A percentile compares a stretch with the other conserved stretches of the same genome.
phyloP scores from a whole-genome alignment of 768 basidiomycete species.

The Suillus americanus region DNA sequence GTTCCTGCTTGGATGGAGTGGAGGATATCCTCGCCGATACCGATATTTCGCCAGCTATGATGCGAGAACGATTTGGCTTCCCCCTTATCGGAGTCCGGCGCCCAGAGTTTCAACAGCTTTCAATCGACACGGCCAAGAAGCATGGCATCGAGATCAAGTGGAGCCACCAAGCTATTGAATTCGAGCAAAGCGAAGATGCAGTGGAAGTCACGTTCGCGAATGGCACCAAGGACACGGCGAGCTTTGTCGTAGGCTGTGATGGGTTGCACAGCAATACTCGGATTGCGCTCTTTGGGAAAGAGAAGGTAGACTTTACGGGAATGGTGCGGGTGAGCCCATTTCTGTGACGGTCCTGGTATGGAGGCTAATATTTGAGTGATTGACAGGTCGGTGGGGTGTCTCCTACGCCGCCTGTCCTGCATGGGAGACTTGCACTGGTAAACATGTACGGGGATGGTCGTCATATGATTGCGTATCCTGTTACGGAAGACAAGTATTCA shows the following conservation, averaged over 20 bases:
- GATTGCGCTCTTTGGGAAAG: conserved; percentile 36
- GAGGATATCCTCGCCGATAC: conserved; percentile 26
- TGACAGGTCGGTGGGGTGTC: conserved; percentile 37
- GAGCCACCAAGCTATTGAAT: conserved; percentile 29
- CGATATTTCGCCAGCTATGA: conserved; percentile 20
- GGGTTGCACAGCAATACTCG: conserved; percentile 44
- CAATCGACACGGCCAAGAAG: conserved; percentile 30
- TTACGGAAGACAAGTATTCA: conserved; percentile 30
- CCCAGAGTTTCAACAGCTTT: conserved; percentile 27
- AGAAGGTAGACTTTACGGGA: conserved; percentile 36
- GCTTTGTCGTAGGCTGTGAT: conserved; percentile 44
- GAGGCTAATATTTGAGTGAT: background rate
- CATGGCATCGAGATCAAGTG: conserved; percentile 36
- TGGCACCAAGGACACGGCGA: conserved; percentile 34
- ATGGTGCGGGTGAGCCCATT: conserved; percentile 34
- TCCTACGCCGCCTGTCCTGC: conserved; percentile 19
- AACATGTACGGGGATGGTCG: conserved; percentile 38
- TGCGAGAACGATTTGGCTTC: conserved; percentile 21
- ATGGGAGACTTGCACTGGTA: conserved; percentile 22
- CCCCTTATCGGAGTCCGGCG: conserved; percentile 33
- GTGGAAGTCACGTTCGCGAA: conserved; percentile 37
- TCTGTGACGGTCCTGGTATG: background rate
- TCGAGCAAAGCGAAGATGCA: conserved; percentile 28
- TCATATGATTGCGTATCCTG: conserved; percentile 38
- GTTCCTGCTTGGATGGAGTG: conserved; percentile 26